Percentiles rank a stretch among this genome's conserved stretches.
Evolutionary conservation across 768 basidiomycete genomes (phyloP).

Genomic region (Mycena maculata): DNA sequence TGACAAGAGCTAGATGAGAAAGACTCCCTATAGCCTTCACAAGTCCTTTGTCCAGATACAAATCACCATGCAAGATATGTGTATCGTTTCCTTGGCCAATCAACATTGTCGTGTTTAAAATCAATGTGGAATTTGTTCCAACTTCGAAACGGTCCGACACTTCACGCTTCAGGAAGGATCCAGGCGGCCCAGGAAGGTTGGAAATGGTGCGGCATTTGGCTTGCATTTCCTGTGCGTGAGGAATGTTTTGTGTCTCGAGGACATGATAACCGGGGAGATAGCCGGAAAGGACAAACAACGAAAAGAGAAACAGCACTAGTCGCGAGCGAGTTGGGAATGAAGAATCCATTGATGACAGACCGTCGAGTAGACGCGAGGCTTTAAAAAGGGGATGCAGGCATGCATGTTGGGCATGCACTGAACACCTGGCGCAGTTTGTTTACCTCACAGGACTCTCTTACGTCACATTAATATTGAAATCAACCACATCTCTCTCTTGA

Average conservation of each 20-base stretch:
- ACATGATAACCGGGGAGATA: constrained; percentile 18
- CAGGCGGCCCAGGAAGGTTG: constrained; percentile 56
- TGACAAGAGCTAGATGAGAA: constrained; percentile 49
- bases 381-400: constrained; percentile 1
- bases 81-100: constrained; percentile 67
- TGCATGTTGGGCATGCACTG: constrained; percentile 26
- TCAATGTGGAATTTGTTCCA: constrained; percentile 73
- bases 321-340: constrained; percentile 20
- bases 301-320: constrained; percentile 25
- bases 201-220: constrained; percentile 64
- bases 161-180: constrained; percentile 53
- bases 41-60: constrained; percentile 76
- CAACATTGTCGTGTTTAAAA: constrained; percentile 79
- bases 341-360: constrained; percentile 19
- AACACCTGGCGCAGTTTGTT: constrained; percentile 18
- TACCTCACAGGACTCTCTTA: constrained; percentile 31
- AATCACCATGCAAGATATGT: constrained; percentile 68
- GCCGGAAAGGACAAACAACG: constrained; percentile 15
- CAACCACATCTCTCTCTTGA: neutral
- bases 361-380: neutral
- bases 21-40: constrained; percentile 69
- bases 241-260: constrained; percentile 27
- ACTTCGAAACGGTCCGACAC: constrained; percentile 74
- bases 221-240: constrained; percentile 49
- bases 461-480: constrained; percentile 10